Conservation (phyloP, 2,329 filamentous ascomycete genomes). For the Sporothrix globosa region DNA sequence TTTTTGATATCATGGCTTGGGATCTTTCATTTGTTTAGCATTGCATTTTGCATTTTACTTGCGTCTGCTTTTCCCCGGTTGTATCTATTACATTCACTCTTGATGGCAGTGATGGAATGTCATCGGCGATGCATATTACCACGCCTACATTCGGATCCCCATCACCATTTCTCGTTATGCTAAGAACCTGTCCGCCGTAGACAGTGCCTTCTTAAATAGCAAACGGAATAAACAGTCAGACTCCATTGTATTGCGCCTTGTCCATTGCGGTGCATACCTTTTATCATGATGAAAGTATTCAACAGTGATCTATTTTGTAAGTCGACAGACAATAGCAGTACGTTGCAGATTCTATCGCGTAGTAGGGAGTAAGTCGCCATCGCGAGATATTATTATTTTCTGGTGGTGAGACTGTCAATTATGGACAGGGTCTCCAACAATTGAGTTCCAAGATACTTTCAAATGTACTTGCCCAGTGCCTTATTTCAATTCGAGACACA, state of each 20-base stretch:
- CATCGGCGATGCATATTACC: background rate
- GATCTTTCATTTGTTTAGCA: conserved; percentile 5
- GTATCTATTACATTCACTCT: conserved; percentile 1
- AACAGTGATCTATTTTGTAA: background rate
- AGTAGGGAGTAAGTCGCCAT: too few relatives aligned
- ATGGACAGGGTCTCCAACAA: background rate
- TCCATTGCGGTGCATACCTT: background rate
- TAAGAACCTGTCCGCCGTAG: conserved; percentile 24
- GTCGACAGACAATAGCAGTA: background rate
- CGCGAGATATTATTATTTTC: background rate
- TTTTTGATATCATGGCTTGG: background rate
- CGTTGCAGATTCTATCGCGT: background rate
- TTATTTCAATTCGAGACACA: background rate
- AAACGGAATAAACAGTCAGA: background rate
- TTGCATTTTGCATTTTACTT: background rate
- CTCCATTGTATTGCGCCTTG: background rate
- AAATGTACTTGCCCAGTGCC: background rate
- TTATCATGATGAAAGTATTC: background rate
- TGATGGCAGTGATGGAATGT: conserved; percentile 20
- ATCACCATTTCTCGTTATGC: conserved; percentile 19
- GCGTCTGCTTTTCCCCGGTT: background rate
- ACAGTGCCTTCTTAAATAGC: conserved; percentile 26
- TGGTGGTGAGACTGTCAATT: background rate
- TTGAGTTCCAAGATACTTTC: background rate
- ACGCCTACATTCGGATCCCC: conserved; percentile 7